A percentile compares a stretch with the other conserved stretches of the same genome.
These are phyloP conservation scores for Hyphodiscus sp. DNA, from an alignment of 2,329 filamentous ascomycete species.

Conservation along the genomic window DNA sequence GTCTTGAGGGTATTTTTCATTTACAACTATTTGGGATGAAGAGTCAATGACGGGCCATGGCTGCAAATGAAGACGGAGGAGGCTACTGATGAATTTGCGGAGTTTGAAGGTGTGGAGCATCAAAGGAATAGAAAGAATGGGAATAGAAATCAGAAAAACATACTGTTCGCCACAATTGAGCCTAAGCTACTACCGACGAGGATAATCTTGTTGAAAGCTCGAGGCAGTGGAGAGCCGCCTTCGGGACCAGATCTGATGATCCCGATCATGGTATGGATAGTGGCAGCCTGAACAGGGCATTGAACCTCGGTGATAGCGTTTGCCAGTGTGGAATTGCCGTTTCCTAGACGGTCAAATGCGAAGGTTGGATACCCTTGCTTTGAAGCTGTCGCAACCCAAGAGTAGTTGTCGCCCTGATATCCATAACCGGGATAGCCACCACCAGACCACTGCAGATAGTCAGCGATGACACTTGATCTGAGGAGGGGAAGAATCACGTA, in stretches of 20 bases:
- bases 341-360: conserved; percentile 25
- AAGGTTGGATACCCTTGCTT: conserved; percentile 23
- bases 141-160: background rate
- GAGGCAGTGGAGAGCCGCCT: conserved; percentile 8
- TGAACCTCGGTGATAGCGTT: conserved; percentile 22
- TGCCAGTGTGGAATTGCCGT: conserved; percentile 21
- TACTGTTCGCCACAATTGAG: conserved; percentile 18
- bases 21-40: conserved; percentile 3
- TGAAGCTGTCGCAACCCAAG: conserved; percentile 20
- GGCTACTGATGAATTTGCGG: too few relatives aligned
- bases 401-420: conserved; percentile 13
- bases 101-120: background rate
- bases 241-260: conserved; percentile 4
- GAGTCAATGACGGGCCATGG: too few relatives aligned
- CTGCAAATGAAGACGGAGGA: too few relatives aligned
- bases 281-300: conserved; percentile 19
- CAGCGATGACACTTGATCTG: too few relatives aligned
- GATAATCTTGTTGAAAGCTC: conserved; percentile 22
- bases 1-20: conserved; percentile 22
- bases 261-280: conserved; percentile 21
- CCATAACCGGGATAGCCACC: conserved; percentile 10
- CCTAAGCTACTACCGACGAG: conserved; percentile 26
- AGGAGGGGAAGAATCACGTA: conserved; percentile 4
- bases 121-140: background rate
- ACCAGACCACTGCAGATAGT: conserved; percentile 14